These are phyloP conservation scores for Infundibulicybe gibba DNA, from an alignment of 768 basidiomycete genomes.

Conservation along the genomic window DNA sequence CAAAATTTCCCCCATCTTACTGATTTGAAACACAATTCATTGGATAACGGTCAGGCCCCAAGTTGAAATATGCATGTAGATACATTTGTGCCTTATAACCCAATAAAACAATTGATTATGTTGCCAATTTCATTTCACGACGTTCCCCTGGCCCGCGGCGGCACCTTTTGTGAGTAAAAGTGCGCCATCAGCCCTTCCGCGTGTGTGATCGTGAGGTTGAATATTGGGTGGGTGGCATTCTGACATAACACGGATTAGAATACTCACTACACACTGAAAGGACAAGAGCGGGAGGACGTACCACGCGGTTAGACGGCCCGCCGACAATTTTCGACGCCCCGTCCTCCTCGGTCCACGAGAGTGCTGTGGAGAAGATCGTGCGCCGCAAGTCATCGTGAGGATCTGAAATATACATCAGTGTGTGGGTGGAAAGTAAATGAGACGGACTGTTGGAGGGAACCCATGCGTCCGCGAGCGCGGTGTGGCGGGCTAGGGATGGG, in stretches of 20 bases:
- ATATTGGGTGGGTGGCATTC: slow-evolving; percentile 82
- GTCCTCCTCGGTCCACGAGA: slow-evolving; percentile 70
- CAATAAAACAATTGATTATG: too few species aligned
- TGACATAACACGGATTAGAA: slow-evolving; percentile 18
- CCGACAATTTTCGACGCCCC: slow-evolving; percentile 56
- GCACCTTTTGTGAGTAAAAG: slow-evolving; percentile 64
- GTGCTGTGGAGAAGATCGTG: slow-evolving; percentile 45
- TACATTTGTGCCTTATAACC: too few species aligned
- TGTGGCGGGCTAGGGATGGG: slow-evolving; percentile 35
- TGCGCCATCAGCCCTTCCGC: slow-evolving; percentile 62
- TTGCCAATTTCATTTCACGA: not conserved
- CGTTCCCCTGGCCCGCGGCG: slow-evolving; percentile 19
- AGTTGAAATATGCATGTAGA: too few species aligned
- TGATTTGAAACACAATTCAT: too few species aligned
- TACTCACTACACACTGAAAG: not conserved
- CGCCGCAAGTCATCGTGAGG: slow-evolving; percentile 15
- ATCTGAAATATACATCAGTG: slow-evolving; percentile 6
- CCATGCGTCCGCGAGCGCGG: slow-evolving; percentile 37
- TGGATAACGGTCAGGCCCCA: too few species aligned
- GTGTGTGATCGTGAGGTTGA: slow-evolving; percentile 72
- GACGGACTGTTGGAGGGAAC: slow-evolving; percentile 2
- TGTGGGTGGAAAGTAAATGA: not conserved
- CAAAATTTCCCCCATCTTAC: too few species aligned
- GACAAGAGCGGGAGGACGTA: slow-evolving; percentile 28
- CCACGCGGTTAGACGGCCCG: slow-evolving; percentile 57